Evolutionary conservation across 805 yeast genomes (phyloP).

Genomic region (Helenozyma baotianmanensis): DNA sequence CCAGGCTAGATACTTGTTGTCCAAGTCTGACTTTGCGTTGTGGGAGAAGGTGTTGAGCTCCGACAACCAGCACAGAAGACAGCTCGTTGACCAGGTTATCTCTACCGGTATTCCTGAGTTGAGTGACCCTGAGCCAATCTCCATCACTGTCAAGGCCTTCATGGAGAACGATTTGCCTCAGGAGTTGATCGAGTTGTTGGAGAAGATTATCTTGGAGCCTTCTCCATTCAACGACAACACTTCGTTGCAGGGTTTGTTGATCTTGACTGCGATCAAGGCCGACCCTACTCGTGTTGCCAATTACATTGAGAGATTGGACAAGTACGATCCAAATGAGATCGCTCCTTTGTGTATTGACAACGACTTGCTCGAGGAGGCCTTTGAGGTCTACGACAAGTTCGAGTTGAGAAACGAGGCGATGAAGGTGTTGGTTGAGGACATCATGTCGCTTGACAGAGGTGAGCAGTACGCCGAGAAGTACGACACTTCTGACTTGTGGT

Average conservation of each 20-base stretch:
- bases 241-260: constrained; percentile 86
- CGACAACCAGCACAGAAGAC: constrained; percentile 84
- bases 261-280: constrained; percentile 93
- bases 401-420: constrained; percentile 75
- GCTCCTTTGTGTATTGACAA: constrained; percentile 89
- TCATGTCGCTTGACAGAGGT: constrained; percentile 93
- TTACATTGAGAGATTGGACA: constrained; percentile 85
- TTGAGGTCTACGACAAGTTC: constrained; percentile 83
- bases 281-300: constrained; percentile 80
- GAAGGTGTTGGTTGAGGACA: constrained; percentile 85
- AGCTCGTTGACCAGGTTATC: constrained; percentile 87
- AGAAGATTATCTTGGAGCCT: constrained; percentile 94
- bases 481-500: constrained; percentile 85
- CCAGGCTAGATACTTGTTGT: constrained; percentile 93
- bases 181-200: constrained; percentile 90
- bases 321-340: constrained; percentile 89
- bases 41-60: constrained; percentile 76
- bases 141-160: constrained; percentile 89
- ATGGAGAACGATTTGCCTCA: constrained; percentile 92
- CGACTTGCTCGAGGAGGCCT: constrained; percentile 88
- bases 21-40: constrained; percentile 77
- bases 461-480: constrained; percentile 87
- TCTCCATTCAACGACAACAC: constrained; percentile 95
- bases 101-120: constrained; percentile 95
- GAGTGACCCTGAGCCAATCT: constrained; percentile 88